A percentile compares a stretch with the other conserved stretches of the same genome.
Conservation (phyloP, 106 monocot species). For the Hemerocallis citrina region DNA sequence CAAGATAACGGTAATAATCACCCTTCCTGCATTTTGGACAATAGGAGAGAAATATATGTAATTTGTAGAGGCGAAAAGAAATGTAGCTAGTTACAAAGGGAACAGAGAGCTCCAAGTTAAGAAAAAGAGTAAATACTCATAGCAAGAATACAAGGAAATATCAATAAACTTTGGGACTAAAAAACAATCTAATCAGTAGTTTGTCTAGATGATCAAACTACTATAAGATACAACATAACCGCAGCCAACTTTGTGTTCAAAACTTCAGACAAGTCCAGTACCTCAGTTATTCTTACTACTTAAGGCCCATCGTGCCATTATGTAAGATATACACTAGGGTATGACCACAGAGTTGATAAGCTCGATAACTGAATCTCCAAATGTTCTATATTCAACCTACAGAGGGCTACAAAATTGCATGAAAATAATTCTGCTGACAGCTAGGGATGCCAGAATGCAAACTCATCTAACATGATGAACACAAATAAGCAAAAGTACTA, state of each 20-base stretch:
- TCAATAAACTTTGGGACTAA: neutral
- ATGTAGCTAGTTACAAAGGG: neutral
- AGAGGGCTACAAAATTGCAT: no score
- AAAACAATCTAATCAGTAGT: neutral
- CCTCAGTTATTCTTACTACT: neutral
- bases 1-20: constrained; percentile 36
- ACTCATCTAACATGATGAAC: no score
- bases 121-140: neutral
- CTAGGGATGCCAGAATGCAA: no score
- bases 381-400: no score
- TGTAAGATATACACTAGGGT: neutral
- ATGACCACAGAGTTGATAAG: neutral
- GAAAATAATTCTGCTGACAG: no score
- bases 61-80: neutral
- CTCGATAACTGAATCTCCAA: neutral
- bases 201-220: neutral
- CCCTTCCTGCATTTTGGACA: constrained; percentile 22
- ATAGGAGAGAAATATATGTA: neutral
- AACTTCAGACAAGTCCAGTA: neutral
- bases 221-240: neutral
- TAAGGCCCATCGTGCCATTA: neutral
- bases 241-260: neutral
- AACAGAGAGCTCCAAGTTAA: neutral
- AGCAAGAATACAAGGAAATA: neutral
- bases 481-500: no score